These are phyloP conservation scores for Geotrichum armillariae DNA, from an alignment of 1,139 yeast species.

Conservation along the genomic window DNA sequence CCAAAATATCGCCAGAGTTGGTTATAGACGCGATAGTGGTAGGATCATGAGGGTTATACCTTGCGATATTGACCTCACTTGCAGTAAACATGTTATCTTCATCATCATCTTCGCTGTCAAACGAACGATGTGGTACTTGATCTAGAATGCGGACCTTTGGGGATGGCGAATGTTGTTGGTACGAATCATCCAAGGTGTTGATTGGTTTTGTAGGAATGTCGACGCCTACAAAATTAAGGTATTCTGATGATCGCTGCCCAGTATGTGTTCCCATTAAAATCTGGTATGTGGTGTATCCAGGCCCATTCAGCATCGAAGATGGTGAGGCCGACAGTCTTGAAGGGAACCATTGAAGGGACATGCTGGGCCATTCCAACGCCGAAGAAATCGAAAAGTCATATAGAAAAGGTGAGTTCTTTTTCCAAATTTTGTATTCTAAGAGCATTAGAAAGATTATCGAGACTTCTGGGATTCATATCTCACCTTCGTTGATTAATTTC, in stretches of 20 bases:
- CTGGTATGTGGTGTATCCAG: slow-evolving; percentile 33
- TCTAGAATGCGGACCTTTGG: slow-evolving; percentile 17
- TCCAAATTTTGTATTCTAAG: slow-evolving; percentile 56
- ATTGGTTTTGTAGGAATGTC: slow-evolving; percentile 54
- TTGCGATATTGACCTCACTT: slow-evolving; percentile 66
- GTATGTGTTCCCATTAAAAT: slow-evolving; percentile 83
- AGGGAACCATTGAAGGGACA: slow-evolving; percentile 44
- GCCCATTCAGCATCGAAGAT: slow-evolving; percentile 19
- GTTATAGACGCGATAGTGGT: slow-evolving; percentile 72
- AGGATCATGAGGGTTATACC: slow-evolving; percentile 75
- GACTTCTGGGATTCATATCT: slow-evolving; percentile 14
- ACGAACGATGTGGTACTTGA: slow-evolving; percentile 26
- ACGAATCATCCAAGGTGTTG: slow-evolving; percentile 26
- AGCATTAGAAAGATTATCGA: background rate
- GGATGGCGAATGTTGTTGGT: slow-evolving; percentile 10
- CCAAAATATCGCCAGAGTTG: slow-evolving; percentile 76
- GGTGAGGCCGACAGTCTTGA: slow-evolving; percentile 20
- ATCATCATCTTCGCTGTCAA: slow-evolving; percentile 48
- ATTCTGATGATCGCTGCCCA: slow-evolving; percentile 32
- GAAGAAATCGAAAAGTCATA: slow-evolving; percentile 75
- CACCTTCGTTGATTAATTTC: slow-evolving; percentile 47
- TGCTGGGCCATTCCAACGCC: slow-evolving; percentile 59
- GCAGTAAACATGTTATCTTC: slow-evolving; percentile 51
- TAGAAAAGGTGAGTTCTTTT: slow-evolving; percentile 82
- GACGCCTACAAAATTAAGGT: slow-evolving; percentile 71